A percentile compares a stretch with the other conserved stretches of the same genome.
These are phyloP conservation scores for Podospora sp. DNA, from an alignment of 495 filamentous ascomycete genomes.

Conservation along the genomic window DNA sequence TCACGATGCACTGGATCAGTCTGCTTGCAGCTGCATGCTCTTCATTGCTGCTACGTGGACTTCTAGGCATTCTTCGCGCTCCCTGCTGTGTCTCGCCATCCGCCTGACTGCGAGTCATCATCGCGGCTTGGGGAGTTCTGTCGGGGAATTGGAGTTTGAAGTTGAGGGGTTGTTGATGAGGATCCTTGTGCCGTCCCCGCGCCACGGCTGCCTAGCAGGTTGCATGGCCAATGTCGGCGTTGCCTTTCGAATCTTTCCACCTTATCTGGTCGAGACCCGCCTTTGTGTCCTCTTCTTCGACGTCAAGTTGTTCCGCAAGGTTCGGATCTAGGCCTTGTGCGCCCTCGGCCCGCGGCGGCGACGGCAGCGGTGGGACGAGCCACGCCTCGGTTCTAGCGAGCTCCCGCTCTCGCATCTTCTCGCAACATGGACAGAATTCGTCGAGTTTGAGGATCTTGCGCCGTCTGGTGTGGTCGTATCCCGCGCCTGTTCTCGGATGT, in stretches of 20 bases:
- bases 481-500: neutral
- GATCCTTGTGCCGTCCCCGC: neutral
- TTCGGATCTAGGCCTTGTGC: neutral
- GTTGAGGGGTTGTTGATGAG: neutral
- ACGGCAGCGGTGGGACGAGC: conserved; percentile 1
- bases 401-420: conserved; percentile 4
- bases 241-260: neutral
- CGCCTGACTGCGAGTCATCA: neutral
- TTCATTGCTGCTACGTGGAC: neutral
- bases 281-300: neutral
- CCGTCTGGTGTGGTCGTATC: conserved; percentile 1
- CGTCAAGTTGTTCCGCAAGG: neutral
- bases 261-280: neutral
- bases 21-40: neutral
- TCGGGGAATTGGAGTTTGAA: neutral
- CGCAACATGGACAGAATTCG: neutral
- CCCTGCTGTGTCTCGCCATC: neutral
- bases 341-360: neutral
- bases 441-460: conserved; percentile 5
- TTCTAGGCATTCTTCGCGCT: neutral
- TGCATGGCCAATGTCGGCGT: neutral
- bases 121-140: neutral
- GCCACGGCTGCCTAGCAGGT: neutral
- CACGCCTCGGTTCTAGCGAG: conserved; percentile 3
- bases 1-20: neutral